Base-by-base conservation (phyloP, 768 basidiomycete species). In the Trametes sanguinea region DNA sequence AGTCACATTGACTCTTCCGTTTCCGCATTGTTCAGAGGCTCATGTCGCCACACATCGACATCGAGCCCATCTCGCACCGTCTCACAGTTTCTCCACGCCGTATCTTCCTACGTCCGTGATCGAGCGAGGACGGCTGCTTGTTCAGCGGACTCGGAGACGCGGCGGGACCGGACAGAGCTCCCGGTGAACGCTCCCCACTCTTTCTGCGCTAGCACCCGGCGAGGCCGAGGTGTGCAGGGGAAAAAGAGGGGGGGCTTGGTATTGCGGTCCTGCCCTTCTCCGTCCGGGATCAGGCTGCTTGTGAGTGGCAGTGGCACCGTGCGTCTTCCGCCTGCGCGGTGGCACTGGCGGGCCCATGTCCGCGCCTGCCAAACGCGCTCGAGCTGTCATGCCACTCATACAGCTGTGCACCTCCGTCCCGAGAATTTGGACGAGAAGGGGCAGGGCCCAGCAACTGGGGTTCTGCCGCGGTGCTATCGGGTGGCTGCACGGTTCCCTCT, bases 311-410 rank as follows among this genome's bases (percentile, higher is more conserved):
- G 13, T 43, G 42, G 42, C 42, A 48, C 46, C 22, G 22, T 22
- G 46, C 46, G 46, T 48, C 17, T 37, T 30, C 32, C 57, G 22
- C 57, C 50, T 44, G 35, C 35, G 11, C 6, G 35, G 35, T 37
- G 35, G 11, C 35, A 37, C 35, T 48, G 27, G 29, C 40, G 48
- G 3, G 29, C 16, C 57, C 57, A 59, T 59, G 50, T 59, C 57
- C 57, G 57, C 57, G 57, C 57, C 51, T 33, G 6, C 51, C 57
- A 51, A 52, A 59, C 57, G 50, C 47, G 50, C 50, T 13, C 14
- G 48, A 47, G 45, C 45, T 47, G 17, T 0, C 35, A 37, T 11
- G 35, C 35, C 35, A 11, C 11, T 11, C 35, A 37, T 37, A 37
- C 35, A 51, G 42, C 30, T 29, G 37, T 50, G 46, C 46, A 42